Base-by-base conservation (phyloP, 345 rosid genomes). In the Jatropha curcas region DNA sequence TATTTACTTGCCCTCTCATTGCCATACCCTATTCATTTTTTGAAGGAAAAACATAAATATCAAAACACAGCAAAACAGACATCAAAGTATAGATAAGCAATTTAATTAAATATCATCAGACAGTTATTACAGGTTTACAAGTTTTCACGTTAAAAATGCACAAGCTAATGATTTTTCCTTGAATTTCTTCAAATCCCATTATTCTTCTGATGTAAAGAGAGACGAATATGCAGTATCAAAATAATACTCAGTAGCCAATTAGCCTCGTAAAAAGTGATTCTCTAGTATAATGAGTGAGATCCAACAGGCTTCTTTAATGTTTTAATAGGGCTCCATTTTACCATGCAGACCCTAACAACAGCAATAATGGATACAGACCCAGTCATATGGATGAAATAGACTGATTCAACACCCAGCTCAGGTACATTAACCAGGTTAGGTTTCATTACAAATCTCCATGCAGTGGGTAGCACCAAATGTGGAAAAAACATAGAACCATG, bases 21-120 rank as follows among this genome's bases (percentile, higher is more conserved):
- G 70, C 74, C 60, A 33, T 41, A 68, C 76, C 84, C 93, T 90
- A 82, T 41, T 74, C 55, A 20, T 12, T 27, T 66, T 27, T 66
- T 43, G 22, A n/a, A 53, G 62, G 39, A 59, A 56, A 20, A 35
- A 48, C 7, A 17, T 1, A 50, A 33, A 37, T 37, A 62, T 19
- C 22, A 17, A 16, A 68, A 55, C n/a, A 31, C n/a, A n/a, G 41
- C n/a, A 45, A 41, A 35, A 35, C 4, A 65, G 7, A n/a, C n/a
- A 24, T n/a, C 14, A 34, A 41, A 65, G 45, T 45, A 25, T 46
- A 28, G 16, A 66, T n/a, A n/a, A 27, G 24, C 34, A 45, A 14
- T 17, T 48, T 48, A 17, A 48, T 16, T 5, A 48, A 48, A 1
- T 48, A 48, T 46, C 17, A 39, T 7, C n/a, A 64, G 33, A 24